These are phyloP conservation scores for Trichoderma lentiforme DNA, from an alignment of 2,329 filamentous ascomycete genomes.

Conservation along the genomic window DNA sequence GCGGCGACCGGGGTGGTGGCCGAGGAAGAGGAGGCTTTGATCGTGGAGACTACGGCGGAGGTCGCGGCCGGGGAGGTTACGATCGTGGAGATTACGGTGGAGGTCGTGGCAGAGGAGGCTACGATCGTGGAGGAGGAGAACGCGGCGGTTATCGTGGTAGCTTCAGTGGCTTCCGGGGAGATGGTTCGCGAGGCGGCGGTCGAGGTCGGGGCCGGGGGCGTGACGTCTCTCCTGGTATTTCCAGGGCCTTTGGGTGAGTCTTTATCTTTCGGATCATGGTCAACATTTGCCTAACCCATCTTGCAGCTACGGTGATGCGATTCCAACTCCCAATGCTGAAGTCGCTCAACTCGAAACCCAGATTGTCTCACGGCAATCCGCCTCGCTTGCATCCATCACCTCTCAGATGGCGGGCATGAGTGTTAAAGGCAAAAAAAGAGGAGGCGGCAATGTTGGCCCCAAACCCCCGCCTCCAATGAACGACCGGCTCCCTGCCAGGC, in stretches of 20 bases:
- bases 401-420: conserved; percentile 37
- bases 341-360: conserved; percentile 40
- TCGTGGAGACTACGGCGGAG: conserved; percentile 19
- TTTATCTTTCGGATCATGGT: not conserved
- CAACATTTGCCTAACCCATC: not conserved
- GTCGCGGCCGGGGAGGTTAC: not conserved
- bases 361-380: conserved; percentile 32
- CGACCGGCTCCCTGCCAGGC: conserved; percentile 44
- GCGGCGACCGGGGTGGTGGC: conserved; percentile 25
- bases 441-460: not conserved
- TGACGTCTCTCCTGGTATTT: conserved; percentile 24
- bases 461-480: conserved; percentile 9
- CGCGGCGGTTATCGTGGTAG: conserved; percentile 21
- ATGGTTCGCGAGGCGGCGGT: conserved; percentile 23
- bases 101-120: conserved; percentile 6
- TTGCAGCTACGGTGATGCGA: conserved; percentile 25
- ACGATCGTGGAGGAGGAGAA: conserved; percentile 24
- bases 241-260: conserved; percentile 22
- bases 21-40: conserved; percentile 13
- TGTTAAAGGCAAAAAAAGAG: conserved; percentile 24
- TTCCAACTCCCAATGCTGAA: conserved; percentile 25
- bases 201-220: conserved; percentile 26
- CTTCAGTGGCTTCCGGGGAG: conserved; percentile 22
- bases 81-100: conserved; percentile 25
- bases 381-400: conserved; percentile 33